Evolutionary conservation across 306 rosid species (phyloP).

Genomic region (Castanea sativa): DNA sequence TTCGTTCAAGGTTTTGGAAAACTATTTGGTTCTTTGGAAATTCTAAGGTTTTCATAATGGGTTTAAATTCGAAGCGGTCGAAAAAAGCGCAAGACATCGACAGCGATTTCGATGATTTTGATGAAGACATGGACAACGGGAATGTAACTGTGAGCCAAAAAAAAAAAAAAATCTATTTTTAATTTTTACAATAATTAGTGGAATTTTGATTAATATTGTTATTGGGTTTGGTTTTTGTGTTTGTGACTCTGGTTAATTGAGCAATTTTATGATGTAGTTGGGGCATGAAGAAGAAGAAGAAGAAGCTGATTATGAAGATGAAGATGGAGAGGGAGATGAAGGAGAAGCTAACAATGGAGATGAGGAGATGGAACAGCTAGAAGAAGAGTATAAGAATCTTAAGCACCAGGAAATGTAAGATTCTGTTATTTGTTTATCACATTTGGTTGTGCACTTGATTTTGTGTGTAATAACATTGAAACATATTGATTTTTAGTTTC

Average conservation of each 20-base stretch:
- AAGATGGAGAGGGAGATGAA: not conserved
- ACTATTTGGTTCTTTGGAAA: not conserved
- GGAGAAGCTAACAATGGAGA: slow-evolving; percentile 22
- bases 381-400: slow-evolving; percentile 67
- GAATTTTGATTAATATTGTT: too few species aligned
- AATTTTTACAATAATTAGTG: too few species aligned
- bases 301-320: slow-evolving; percentile 11
- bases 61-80: slow-evolving; percentile 7
- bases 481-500: slow-evolving; percentile 7
- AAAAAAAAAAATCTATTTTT: too few species aligned
- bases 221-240: not conserved
- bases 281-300: slow-evolving; percentile 29
- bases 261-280: slow-evolving; percentile 30
- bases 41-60: slow-evolving; percentile 12
- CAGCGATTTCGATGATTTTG: slow-evolving; percentile 17
- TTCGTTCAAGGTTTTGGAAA: too few species aligned
- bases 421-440: slow-evolving; percentile 13
- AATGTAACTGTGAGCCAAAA: slow-evolving; percentile 18
- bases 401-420: slow-evolving; percentile 74
- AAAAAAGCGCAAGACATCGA: slow-evolving; percentile 26
- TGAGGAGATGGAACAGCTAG: slow-evolving; percentile 76
- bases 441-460: not conserved
- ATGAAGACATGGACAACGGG: slow-evolving; percentile 7
- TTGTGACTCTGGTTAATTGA: slow-evolving; percentile 15
- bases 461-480: not conserved